Evolutionary conservation across 1,284 basidiomycete genomes (phyloP).

Genomic region (Tranzscheliella williamsii): DNA sequence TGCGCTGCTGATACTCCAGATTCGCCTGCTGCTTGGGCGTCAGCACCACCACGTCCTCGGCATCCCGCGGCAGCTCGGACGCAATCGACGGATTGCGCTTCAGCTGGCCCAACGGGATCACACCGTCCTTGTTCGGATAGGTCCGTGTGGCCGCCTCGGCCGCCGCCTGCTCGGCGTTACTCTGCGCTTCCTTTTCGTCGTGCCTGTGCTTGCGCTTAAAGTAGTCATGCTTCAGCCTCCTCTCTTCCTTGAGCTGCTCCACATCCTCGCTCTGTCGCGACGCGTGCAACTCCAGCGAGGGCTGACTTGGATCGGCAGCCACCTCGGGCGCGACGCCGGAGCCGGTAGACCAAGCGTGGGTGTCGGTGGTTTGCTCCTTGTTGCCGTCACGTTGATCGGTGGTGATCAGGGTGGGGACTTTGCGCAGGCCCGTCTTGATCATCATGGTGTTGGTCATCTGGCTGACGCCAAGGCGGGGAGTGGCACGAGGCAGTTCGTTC

Average conservation of each 20-base stretch:
- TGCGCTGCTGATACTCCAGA: conserved; percentile 55
- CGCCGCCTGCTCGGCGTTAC: neutral
- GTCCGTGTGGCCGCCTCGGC: conserved; percentile 2
- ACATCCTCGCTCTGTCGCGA: conserved; percentile 25
- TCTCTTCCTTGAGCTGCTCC: conserved; percentile 14
- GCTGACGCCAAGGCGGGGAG: conserved; percentile 11
- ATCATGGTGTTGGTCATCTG: conserved; percentile 30
- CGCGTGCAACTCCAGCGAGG: conserved; percentile 5
- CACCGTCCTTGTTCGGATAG: conserved; percentile 29
- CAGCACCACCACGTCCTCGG: conserved; percentile 51
- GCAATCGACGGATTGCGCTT: conserved; percentile 51
- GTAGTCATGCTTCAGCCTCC: conserved; percentile 6
- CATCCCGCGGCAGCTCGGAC: conserved; percentile 47
- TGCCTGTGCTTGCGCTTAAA: conserved; percentile 13
- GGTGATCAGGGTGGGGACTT: neutral
- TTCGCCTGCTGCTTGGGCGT: conserved; percentile 54
- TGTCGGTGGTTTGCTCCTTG: neutral
- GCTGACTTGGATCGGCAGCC: conserved; percentile 1
- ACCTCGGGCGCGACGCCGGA: neutral
- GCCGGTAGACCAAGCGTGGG: neutral
- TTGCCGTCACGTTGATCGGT: neutral
- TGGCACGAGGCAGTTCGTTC: conserved; percentile 51
- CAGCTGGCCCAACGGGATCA: conserved; percentile 34
- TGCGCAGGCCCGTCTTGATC: conserved; percentile 15
- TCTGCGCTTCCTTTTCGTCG: neutral